These are phyloP conservation scores for Diplodia intermedia DNA, from an alignment of 2,329 filamentous ascomycete genomes.

Conservation along the genomic window DNA sequence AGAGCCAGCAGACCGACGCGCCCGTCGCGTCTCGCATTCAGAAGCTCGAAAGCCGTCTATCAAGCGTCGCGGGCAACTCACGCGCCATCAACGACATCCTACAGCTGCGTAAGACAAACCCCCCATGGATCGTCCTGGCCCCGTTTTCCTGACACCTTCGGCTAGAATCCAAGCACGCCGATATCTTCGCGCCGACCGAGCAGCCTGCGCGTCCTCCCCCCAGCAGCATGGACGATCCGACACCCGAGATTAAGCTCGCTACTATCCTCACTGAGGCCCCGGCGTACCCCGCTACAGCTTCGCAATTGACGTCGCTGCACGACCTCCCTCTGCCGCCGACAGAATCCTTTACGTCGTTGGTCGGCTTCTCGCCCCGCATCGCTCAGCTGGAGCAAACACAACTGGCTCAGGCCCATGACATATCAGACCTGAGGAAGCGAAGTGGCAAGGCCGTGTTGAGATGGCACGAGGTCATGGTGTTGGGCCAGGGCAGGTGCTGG, in stretches of 20 bases:
- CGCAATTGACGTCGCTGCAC: conserved; percentile 54
- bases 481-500: conserved; percentile 72
- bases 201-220: conserved; percentile 22
- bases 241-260: conserved; percentile 39
- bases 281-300: conserved; percentile 51
- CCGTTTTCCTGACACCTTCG: conserved; percentile 10
- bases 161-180: conserved; percentile 50
- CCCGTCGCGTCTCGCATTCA: conserved; percentile 46
- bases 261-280: conserved; percentile 55
- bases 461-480: conserved; percentile 77
- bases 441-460: conserved; percentile 62
- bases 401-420: conserved; percentile 65
- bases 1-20: conserved; percentile 38
- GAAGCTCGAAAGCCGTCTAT: conserved; percentile 47
- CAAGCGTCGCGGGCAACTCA: conserved; percentile 50
- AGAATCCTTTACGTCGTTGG: conserved; percentile 59
- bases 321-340: conserved; percentile 54
- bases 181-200: conserved; percentile 42
- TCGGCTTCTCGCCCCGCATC: conserved; percentile 67
- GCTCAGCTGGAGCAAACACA: conserved; percentile 67
- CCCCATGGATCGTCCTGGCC: not conserved
- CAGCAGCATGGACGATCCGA: conserved; percentile 21
- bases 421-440: conserved; percentile 67
- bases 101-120: conserved; percentile 44
- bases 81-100: conserved; percentile 50